Evolutionary conservation across 768 basidiomycete species (phyloP).

Genomic region (Boletus vinaceobasis): DNA sequence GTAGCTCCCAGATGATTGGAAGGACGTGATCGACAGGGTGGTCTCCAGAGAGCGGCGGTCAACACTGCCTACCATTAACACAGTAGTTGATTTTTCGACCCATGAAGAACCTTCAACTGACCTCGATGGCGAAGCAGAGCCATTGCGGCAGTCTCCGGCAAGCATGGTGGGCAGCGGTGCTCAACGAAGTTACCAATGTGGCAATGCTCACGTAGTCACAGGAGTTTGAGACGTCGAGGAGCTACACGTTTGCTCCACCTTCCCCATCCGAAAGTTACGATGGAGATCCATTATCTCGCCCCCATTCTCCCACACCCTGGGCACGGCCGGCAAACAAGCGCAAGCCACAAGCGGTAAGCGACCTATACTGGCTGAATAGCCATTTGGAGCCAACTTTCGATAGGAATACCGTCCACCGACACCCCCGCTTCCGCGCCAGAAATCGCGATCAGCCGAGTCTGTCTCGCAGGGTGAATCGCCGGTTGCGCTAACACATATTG

Average conservation of each 20-base stretch:
- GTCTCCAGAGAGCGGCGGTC: slow-evolving; percentile 31
- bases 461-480: slow-evolving; percentile 33
- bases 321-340: slow-evolving; percentile 21
- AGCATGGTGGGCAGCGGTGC: slow-evolving; percentile 31
- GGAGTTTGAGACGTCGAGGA: slow-evolving; percentile 32
- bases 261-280: slow-evolving; percentile 35
- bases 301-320: slow-evolving; percentile 37
- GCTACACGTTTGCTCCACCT: slow-evolving; percentile 31
- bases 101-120: slow-evolving; percentile 25
- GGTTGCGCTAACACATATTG: slow-evolving; percentile 25
- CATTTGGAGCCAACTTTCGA: slow-evolving; percentile 1
- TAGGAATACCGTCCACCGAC: slow-evolving; percentile 60
- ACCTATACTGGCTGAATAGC: background rate
- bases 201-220: slow-evolving; percentile 29
- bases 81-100: slow-evolving; percentile 29
- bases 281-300: slow-evolving; percentile 33
- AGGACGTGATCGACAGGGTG: slow-evolving; percentile 32
- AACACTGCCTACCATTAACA: slow-evolving; percentile 32
- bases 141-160: slow-evolving; percentile 33
- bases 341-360: slow-evolving; percentile 27
- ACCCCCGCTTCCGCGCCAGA: slow-evolving; percentile 46
- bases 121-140: slow-evolving; percentile 23
- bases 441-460: slow-evolving; percentile 29
- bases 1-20: slow-evolving; percentile 36
- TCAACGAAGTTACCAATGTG: slow-evolving; percentile 24